Percentiles rank a stretch among this genome's conserved stretches.
phyloP scores from a whole-genome alignment of 306 rosid genomes.

The Aeschynomene evenia region DNA sequence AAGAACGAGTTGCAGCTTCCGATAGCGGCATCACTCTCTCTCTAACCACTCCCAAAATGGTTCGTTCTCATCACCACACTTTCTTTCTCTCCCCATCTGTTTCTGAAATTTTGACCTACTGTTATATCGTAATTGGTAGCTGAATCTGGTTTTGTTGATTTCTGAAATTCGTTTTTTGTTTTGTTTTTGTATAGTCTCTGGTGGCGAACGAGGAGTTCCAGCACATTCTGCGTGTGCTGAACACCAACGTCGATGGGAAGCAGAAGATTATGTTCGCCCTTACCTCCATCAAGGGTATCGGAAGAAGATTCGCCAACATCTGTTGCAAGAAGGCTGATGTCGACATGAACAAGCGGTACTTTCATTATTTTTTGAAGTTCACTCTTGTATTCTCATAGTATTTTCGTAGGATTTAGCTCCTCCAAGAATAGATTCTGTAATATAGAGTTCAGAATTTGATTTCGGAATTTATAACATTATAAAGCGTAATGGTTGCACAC shows the following conservation, averaged over 20 bases:
- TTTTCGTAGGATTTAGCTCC: too few species aligned
- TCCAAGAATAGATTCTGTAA: too few species aligned
- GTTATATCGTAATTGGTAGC: not conserved
- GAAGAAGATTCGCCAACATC: constrained; percentile 47
- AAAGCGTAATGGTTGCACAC: too few species aligned
- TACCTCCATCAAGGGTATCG: constrained; percentile 61
- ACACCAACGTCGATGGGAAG: constrained; percentile 57
- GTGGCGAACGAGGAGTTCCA: constrained; percentile 59
- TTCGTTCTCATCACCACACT: not conserved
- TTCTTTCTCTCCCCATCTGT: not conserved
- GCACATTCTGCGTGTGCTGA: constrained; percentile 60
- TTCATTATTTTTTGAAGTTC: not conserved
- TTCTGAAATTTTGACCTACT: not conserved
- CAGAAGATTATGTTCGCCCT: constrained; percentile 56
- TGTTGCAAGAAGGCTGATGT: constrained; percentile 53
- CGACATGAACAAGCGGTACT: constrained; percentile 55
- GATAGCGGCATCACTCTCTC: not conserved
- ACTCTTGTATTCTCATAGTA: not conserved
- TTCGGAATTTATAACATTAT: too few species aligned
- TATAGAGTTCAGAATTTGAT: too few species aligned
- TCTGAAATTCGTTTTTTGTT: not conserved
- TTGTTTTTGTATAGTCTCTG: constrained; percentile 32
- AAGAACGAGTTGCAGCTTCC: not conserved
- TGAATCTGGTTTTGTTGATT: too few species aligned
- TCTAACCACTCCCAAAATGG: not conserved